A percentile compares a stretch with the other conserved stretches of the same genome.
phyloP scores from a whole-genome alignment of 306 rosid genomes.

The Benincasa hispida region DNA sequence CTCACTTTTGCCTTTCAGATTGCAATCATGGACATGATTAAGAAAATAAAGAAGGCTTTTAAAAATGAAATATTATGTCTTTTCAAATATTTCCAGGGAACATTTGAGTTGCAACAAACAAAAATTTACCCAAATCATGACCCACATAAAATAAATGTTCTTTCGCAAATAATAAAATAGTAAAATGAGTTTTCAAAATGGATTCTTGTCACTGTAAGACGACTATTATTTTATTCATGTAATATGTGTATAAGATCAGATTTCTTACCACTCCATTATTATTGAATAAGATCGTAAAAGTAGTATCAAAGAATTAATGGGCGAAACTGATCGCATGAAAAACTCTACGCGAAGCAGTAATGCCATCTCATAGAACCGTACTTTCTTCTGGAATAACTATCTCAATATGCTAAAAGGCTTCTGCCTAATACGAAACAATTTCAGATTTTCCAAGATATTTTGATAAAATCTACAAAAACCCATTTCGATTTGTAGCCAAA shows the following conservation, averaged over 20 bases:
- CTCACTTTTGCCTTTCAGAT: background rate
- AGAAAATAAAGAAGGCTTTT: no score
- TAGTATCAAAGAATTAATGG: no score
- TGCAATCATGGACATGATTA: background rate
- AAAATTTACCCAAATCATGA: background rate
- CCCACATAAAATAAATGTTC: background rate
- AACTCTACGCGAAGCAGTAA: background rate
- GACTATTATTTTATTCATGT: background rate
- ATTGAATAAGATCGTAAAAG: background rate
- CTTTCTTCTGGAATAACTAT: background rate
- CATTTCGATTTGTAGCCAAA: background rate
- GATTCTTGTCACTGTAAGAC: background rate
- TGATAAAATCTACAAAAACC: background rate
- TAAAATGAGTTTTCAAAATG: no score
- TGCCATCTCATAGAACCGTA: background rate
- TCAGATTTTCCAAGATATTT: background rate
- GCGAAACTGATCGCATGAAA: no score
- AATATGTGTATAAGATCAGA: background rate
- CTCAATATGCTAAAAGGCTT: background rate
- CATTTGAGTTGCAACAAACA: background rate
- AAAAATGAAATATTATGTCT: no score
- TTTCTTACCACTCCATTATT: no score
- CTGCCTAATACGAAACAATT: background rate
- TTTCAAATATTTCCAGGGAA: background rate
- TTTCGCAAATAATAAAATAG: no score